phyloP scores from a whole-genome alignment of 2,329 filamentous ascomycete genomes.

The Seiridium unicorne region DNA sequence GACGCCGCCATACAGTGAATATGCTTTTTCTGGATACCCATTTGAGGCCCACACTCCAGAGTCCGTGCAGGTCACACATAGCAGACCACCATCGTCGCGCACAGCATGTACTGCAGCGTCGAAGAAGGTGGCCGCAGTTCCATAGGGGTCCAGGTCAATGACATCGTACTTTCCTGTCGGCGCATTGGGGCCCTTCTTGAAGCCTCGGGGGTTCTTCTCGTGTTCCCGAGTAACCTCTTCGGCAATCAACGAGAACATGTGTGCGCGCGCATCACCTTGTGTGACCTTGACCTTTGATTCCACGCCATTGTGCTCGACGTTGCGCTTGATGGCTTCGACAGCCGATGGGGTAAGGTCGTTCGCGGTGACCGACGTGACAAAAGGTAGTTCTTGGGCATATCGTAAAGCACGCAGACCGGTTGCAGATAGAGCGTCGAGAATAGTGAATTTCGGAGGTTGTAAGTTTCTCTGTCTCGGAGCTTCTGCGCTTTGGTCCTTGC shows the following conservation, averaged over 20 bases:
- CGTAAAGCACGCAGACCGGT: slow-evolving; percentile 88
- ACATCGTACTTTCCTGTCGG: slow-evolving; percentile 75
- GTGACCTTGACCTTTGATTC: slow-evolving; percentile 68
- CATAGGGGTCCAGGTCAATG: slow-evolving; percentile 95
- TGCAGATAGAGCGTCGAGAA: slow-evolving; percentile 91
- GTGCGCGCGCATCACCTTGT: slow-evolving; percentile 79
- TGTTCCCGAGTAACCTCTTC: slow-evolving; percentile 44
- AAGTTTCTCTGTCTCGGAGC: slow-evolving; percentile 16
- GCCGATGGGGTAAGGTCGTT: slow-evolving; percentile 84
- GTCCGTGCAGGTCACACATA: slow-evolving; percentile 96
- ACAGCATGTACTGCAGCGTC: slow-evolving; percentile 87
- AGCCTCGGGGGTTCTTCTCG: slow-evolving; percentile 34
- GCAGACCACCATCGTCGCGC: slow-evolving; percentile 77
- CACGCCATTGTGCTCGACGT: slow-evolving; percentile 80
- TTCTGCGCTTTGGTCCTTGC: slow-evolving; percentile 8
- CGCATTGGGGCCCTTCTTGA: slow-evolving; percentile 33
- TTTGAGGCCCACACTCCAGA: slow-evolving; percentile 93
- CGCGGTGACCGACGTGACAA: slow-evolving; percentile 76
- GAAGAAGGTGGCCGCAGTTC: slow-evolving; percentile 87
- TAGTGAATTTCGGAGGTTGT: slow-evolving; percentile 61
- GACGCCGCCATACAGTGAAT: slow-evolving; percentile 86
- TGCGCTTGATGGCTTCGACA: slow-evolving; percentile 77
- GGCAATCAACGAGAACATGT: slow-evolving; percentile 80
- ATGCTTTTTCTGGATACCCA: slow-evolving; percentile 92
- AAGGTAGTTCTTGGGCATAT: slow-evolving; percentile 88